phyloP scores from a whole-genome alignment of 805 yeast genomes.

The Saturnispora serradocipensis region DNA sequence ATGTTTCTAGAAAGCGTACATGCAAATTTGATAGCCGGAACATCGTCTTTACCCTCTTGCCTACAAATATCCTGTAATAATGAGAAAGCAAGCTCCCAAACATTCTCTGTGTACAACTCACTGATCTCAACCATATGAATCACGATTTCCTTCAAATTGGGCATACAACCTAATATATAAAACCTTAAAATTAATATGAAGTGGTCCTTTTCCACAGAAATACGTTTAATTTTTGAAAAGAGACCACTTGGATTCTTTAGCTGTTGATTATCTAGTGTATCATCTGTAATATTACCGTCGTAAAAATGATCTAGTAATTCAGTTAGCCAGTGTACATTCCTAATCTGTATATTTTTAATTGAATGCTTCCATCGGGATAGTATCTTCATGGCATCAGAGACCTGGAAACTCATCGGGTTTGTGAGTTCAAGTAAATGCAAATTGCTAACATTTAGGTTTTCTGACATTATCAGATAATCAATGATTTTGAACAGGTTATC shows the following conservation, averaged over 20 bases:
- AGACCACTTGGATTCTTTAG: neutral
- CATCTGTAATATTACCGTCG: neutral
- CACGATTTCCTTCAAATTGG: neutral
- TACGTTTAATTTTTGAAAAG: neutral
- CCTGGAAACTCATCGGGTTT: neutral
- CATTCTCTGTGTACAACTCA: neutral
- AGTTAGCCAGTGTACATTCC: neutral
- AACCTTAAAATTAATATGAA: neutral
- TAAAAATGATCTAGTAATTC: neutral
- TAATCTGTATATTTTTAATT: neutral
- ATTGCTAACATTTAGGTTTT: neutral
- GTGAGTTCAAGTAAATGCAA: neutral
- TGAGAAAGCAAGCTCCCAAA: neutral
- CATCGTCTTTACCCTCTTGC: neutral
- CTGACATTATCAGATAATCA: neutral
- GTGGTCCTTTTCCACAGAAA: neutral
- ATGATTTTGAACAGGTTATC: neutral
- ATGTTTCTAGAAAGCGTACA: conserved; percentile 1
- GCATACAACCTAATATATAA: neutral
- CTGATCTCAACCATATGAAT: conserved; percentile 2
- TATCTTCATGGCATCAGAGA: neutral
- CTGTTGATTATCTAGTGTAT: neutral
- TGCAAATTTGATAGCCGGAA: neutral
- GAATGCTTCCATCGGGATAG: neutral
- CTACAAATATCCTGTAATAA: neutral